phyloP scores from a whole-genome alignment of 352 stramenopile genomes.

The Aphanomyces stellatus region DNA sequence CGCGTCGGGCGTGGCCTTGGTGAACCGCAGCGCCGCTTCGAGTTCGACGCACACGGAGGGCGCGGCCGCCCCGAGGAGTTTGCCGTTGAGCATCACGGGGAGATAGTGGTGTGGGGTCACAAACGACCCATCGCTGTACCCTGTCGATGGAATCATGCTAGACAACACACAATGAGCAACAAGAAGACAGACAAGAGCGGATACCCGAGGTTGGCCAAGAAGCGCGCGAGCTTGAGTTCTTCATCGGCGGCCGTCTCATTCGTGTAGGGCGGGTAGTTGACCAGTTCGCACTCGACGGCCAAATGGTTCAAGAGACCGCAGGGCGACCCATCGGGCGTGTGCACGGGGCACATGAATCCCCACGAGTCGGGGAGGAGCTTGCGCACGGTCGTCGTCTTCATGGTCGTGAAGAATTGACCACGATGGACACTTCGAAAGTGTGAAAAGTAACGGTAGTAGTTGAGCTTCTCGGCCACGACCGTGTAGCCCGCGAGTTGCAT shows the following conservation, averaged over 20 bases:
- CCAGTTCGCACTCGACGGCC: conserved; percentile 86
- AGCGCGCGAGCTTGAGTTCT: conserved; percentile 68
- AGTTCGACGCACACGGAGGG: conserved; percentile 84
- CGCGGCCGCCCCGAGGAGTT: conserved; percentile 88
- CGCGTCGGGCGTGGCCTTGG: conserved; percentile 51
- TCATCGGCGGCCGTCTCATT: conserved; percentile 61
- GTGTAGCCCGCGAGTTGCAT: conserved; percentile 97
- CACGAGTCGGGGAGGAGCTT: conserved; percentile 98
- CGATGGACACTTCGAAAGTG: conserved; percentile 99
- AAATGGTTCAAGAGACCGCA: conserved; percentile 99
- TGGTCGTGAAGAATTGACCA: conserved; percentile 99
- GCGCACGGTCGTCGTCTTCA: conserved; percentile 98
- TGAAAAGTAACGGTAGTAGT: conserved; percentile 98
- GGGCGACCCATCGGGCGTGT: conserved; percentile 98
- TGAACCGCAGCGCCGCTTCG: conserved; percentile 43
- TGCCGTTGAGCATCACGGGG: conserved; percentile 95
- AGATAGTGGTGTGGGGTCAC: conserved; percentile 89
- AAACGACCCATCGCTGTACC: conserved; percentile 71
- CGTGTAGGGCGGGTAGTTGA: conserved; percentile 67
- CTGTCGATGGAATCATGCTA: conserved; percentile 68
- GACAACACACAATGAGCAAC: background rate
- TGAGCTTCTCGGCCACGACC: conserved; percentile 99
- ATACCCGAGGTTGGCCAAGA: conserved; percentile 52
- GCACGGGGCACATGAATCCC: conserved; percentile 98
- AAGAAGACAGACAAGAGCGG: background rate